Evolutionary conservation across 371 early-diverging fungal genomes (phyloP), one percentile per base, ranked within the genome.

Genomic region (Actinomortierella ambigua): DNA sequence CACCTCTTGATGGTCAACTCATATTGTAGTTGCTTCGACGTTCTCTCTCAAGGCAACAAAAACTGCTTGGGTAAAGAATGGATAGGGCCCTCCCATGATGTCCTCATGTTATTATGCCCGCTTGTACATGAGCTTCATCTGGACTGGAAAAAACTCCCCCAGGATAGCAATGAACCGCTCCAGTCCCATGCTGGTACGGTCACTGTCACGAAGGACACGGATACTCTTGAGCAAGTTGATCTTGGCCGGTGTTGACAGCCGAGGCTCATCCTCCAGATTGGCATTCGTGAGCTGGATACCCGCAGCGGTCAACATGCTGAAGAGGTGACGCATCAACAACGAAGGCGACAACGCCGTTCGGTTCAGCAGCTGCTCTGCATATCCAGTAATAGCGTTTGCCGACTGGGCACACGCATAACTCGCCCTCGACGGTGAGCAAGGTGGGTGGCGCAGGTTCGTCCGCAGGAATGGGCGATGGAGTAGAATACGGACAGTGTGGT

Each of bases 251-350:
- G 73, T 73, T 41, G 73, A 73, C 28, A 73, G 47, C 40, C 73
- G 58, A 5, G 73, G 73, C 41, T 73, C 73, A 9, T 73, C 73
- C 4, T 73, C 73, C 53, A 73, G 56, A 48, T 73, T 73, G 40
- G 59, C 57, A 23, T 73, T 73, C 73, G 59, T 73, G 17, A 60
- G 51, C 23, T 73, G 73, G 34, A 71, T 63, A 2, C 73, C 73
- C 11, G 73, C 73, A 1, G 73, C 73, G 3, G 73, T 73, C 44
- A 73, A 63, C 15, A 73, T 39, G n/a, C 60, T 40, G 26, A 73
- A 73, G 47, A 66, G 73, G n/a, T 73, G 73, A 1, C 73, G 66
- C 73, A 73, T 73, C 59, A 73, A 48, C 27, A 73, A 22, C 26
- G 66, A 66, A 1, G 65, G 73, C 54, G 65, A 66, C 13, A 66